Base-by-base conservation (phyloP, 2,329 filamentous ascomycete species). In the Onygenales sp. region DNA sequence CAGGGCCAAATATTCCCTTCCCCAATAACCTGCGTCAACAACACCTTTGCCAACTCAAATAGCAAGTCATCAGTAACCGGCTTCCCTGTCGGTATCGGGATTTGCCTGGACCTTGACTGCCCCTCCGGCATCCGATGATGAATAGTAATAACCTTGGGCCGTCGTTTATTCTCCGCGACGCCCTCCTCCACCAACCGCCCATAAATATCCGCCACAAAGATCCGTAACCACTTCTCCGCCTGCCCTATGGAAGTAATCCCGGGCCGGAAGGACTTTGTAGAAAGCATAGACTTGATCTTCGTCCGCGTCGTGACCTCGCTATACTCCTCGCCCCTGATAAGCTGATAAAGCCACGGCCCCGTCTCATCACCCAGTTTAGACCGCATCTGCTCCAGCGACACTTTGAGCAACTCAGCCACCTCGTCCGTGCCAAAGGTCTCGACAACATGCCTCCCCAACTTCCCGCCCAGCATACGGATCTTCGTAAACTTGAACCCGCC, bases 271-370 rank as follows among this genome's bases (percentile, higher is more conserved):
- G 90, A 94, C 67, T 98, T 98, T 17, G 93, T 91, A 1, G 90
- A 96, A 11, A 97, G 77, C 91, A 98, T 97, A 13, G 87, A 93
- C 68, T 97, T 96, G 74, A 96, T 95, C 63, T 93, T 88, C 1
- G 90, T 95, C 50, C 92, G 79, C 32, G 89, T 81, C 63, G 89
- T 96, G 59, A 98, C 89, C 68, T 96, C 91, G 62, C 86, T 93
- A 49, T 77, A 75, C 67, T 98, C 93, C 56, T 91, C 82, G 1
- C 93, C 93, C 9, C 93, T 83, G 51, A 97, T 85, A 9, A 85
- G 86, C 52, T 86, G 83, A 70, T 95, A 86, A 9, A 97, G 76
- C 90, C 91, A 96, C 3, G 78, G 76, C 1, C 88, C 92, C 0
- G 87, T 93, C 44, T 95, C 89, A 51, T 92, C 86, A 3, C 88